These are phyloP conservation scores for Trichocomaceae sp. DNA, from an alignment of 2,329 filamentous ascomycete genomes.

Conservation along the genomic window DNA sequence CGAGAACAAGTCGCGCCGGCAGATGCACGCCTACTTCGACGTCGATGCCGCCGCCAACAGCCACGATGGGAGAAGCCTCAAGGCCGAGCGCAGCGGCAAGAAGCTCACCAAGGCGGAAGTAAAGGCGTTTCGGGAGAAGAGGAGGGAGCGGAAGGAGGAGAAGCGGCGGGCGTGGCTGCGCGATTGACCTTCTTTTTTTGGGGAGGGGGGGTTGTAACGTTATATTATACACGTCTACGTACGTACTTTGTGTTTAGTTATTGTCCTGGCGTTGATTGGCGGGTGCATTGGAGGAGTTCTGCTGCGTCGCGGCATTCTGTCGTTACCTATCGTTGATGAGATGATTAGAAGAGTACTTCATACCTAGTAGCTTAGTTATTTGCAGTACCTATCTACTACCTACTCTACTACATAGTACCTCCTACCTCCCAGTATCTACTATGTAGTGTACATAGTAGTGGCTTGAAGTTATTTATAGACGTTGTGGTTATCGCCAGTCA, in stretches of 20 bases:
- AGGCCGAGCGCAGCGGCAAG: constrained; percentile 81
- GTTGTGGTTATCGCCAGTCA: no score
- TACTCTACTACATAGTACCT: no score
- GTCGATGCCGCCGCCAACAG: constrained; percentile 88
- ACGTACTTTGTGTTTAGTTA: neutral
- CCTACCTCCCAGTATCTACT: no score
- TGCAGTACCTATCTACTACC: no score
- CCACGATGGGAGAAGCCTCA: constrained; percentile 83
- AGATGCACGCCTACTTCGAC: constrained; percentile 94
- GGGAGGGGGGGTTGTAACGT: no score
- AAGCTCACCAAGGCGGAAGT: constrained; percentile 79
- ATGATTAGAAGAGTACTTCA: no score
- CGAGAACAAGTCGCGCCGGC: constrained; percentile 76
- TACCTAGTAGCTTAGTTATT: no score
- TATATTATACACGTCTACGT: neutral
- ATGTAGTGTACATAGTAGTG: no score
- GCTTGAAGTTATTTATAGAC: no score
- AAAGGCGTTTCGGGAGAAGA: constrained; percentile 86
- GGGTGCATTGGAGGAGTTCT: constrained; percentile 5
- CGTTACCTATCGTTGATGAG: no score
- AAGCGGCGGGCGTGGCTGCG: constrained; percentile 85
- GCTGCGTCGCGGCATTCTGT: no score
- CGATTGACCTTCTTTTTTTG: constrained; percentile 52
- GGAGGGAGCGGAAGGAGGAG: constrained; percentile 83
- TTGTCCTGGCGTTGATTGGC: constrained; percentile 2